Evolutionary conservation across 208 protist genomes (phyloP).

Genomic region (Naegleria fowleri): DNA sequence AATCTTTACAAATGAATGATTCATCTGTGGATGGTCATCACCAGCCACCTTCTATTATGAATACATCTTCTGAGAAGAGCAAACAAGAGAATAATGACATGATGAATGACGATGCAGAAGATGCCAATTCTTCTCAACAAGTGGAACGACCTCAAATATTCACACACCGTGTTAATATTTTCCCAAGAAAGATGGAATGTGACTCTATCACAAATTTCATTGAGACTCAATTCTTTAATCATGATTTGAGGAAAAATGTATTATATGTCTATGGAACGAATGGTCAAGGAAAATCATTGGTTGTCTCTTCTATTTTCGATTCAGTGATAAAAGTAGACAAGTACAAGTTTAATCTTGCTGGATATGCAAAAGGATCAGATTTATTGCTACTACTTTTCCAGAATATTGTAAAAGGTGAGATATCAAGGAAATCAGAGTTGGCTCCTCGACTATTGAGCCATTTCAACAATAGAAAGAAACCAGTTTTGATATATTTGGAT

Average conservation of each 20-base stretch:
- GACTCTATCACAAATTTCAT: neutral
- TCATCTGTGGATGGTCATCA: too few species aligned
- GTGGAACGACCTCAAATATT: neutral
- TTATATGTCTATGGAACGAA: neutral
- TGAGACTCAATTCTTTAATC: neutral
- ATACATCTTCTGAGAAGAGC: too few species aligned
- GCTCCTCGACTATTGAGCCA: neutral
- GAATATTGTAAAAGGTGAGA: neutral
- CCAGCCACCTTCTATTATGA: too few species aligned
- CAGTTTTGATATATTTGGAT: neutral
- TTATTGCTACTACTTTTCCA: neutral
- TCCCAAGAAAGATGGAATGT: neutral
- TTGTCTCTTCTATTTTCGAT: neutral
- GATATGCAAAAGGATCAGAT: neutral
- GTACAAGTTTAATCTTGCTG: neutral
- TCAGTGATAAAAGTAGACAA: neutral
- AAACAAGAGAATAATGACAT: too few species aligned
- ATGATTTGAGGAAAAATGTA: neutral
- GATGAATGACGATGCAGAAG: too few species aligned
- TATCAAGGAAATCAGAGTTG: neutral
- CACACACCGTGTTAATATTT: neutral
- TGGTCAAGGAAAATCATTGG: neutral
- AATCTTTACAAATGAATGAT: too few species aligned
- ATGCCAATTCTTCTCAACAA: neutral
- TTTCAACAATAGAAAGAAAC: neutral